A percentile compares a stretch with the other conserved stretches of the same genome.
These are phyloP conservation scores for Acanthamoeba healyi DNA, from an alignment of 208 protist species.

Conservation along the genomic window DNA sequence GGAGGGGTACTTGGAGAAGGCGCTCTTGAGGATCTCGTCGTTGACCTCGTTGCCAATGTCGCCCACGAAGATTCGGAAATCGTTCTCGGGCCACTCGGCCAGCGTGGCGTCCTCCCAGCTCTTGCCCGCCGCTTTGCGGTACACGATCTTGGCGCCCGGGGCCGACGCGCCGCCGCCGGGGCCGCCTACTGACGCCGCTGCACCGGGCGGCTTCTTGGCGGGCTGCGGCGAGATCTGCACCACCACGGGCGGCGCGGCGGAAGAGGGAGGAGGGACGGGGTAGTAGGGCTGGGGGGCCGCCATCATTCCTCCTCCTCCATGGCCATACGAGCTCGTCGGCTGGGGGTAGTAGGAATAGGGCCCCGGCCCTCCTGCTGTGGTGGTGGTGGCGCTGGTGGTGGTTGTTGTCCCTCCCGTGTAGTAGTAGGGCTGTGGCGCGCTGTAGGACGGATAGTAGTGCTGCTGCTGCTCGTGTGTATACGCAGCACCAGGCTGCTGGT, in stretches of 20 bases:
- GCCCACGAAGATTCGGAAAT: slow-evolving; percentile 82
- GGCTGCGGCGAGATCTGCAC: not conserved
- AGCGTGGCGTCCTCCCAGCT: slow-evolving; percentile 35
- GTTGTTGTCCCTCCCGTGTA: not conserved
- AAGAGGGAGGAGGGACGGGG: not conserved
- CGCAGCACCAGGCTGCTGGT: not conserved
- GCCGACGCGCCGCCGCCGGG: not conserved
- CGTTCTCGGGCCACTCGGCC: slow-evolving; percentile 47
- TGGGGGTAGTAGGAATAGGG: no score
- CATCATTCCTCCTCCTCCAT: no score
- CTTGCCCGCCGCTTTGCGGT: slow-evolving; percentile 41
- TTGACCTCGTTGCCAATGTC: slow-evolving; percentile 88
- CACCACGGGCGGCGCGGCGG: not conserved
- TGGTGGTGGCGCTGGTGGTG: no score
- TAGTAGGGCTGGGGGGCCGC: not conserved
- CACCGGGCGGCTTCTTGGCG: not conserved
- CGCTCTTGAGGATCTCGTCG: slow-evolving; percentile 80
- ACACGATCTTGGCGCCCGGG: not conserved
- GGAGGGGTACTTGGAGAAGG: slow-evolving; percentile 85
- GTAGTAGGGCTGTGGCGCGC: not conserved
- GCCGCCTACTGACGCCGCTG: not conserved
- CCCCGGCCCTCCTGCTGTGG: no score
- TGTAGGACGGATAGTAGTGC: not conserved
- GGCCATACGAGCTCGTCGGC: no score
- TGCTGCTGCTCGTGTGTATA: not conserved